Evolutionary conservation across 129 eudicot species (phyloP).

Genomic region (Ambrosia trifida): DNA sequence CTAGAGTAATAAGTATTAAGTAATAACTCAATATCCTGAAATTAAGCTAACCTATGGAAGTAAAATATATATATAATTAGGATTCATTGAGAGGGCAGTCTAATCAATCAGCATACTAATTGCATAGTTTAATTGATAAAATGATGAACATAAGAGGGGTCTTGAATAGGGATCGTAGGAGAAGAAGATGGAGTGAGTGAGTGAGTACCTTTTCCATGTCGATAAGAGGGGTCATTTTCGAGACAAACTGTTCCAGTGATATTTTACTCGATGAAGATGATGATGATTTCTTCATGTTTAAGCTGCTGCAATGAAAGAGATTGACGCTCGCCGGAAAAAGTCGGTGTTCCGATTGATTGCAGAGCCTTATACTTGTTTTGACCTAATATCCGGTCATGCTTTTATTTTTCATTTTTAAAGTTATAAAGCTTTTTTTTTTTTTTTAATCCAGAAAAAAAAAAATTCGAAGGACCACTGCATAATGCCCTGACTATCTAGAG

Average conservation of each 20-base stretch:
- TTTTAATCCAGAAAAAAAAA: too few species aligned
- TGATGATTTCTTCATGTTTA: slow-evolving; percentile 40
- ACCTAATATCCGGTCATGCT: too few species aligned
- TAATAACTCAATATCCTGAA: background rate
- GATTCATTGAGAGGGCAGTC: background rate
- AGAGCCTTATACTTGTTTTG: slow-evolving; percentile 15
- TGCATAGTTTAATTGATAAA: background rate
- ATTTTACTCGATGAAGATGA: slow-evolving; percentile 37
- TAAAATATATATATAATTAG: background rate
- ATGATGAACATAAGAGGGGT: background rate
- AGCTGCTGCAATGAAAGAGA: slow-evolving; percentile 27
- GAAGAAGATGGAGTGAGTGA: background rate
- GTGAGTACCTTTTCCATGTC: slow-evolving; percentile 81
- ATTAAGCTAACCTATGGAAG: slow-evolving; percentile 11
- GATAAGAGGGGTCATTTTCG: slow-evolving; percentile 74
- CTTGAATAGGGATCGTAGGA: background rate
- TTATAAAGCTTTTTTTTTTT: too few species aligned
- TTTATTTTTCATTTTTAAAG: too few species aligned
- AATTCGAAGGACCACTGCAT: too few species aligned
- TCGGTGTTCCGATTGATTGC: slow-evolving; percentile 19
- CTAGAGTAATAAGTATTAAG: too few species aligned
- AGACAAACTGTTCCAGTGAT: slow-evolving; percentile 78
- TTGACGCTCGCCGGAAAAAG: slow-evolving; percentile 16
- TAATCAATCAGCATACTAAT: background rate
- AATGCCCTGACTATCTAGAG: too few species aligned